Conservation (phyloP, 108 stramenopile genomes). For the Phaeodactylum tricornutum region DNA sequence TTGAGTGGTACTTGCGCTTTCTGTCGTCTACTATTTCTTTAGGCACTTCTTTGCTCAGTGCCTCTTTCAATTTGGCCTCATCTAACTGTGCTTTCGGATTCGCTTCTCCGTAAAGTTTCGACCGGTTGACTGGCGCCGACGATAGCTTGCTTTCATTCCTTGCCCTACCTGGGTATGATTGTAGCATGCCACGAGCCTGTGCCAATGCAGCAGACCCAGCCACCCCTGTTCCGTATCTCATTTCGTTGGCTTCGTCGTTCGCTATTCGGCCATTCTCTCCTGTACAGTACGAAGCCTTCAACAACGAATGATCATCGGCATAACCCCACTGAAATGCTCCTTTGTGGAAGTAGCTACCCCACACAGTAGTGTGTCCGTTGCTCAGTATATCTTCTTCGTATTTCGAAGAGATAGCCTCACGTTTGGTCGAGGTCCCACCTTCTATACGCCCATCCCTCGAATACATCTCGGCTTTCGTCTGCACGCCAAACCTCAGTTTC, state of each 20-base stretch:
- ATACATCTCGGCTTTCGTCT: slow-evolving; percentile 69
- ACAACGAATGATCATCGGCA: slow-evolving; percentile 92
- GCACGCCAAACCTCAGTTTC: slow-evolving; percentile 65
- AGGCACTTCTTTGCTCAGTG: slow-evolving; percentile 47
- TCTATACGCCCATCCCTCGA: slow-evolving; percentile 69
- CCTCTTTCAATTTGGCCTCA: slow-evolving; percentile 66
- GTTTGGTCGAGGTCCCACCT: slow-evolving; percentile 25
- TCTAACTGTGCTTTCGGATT: slow-evolving; percentile 64
- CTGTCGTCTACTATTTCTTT: slow-evolving; percentile 14
- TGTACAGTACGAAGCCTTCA: slow-evolving; percentile 86
- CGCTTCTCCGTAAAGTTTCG: slow-evolving; percentile 83
- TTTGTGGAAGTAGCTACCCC: slow-evolving; percentile 94
- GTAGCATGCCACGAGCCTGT: slow-evolving; percentile 76
- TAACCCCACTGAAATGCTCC: slow-evolving; percentile 94
- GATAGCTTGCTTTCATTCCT: slow-evolving; percentile 6
- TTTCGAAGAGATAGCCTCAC: slow-evolving; percentile 66
- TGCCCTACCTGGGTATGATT: slow-evolving; percentile 35
- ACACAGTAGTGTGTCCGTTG: slow-evolving; percentile 90
- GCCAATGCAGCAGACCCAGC: slow-evolving; percentile 75
- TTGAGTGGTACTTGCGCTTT: slow-evolving; percentile 87
- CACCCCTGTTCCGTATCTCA: slow-evolving; percentile 60
- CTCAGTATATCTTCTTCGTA: slow-evolving; percentile 93
- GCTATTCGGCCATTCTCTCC: slow-evolving; percentile 87
- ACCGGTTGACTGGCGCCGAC: slow-evolving; percentile 36
- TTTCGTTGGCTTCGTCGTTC: slow-evolving; percentile 82